Evolutionary conservation across 1,284 basidiomycete species (phyloP), one percentile per base, ranked within the genome.

Genomic region (Ganoderma leucocontextum): DNA sequence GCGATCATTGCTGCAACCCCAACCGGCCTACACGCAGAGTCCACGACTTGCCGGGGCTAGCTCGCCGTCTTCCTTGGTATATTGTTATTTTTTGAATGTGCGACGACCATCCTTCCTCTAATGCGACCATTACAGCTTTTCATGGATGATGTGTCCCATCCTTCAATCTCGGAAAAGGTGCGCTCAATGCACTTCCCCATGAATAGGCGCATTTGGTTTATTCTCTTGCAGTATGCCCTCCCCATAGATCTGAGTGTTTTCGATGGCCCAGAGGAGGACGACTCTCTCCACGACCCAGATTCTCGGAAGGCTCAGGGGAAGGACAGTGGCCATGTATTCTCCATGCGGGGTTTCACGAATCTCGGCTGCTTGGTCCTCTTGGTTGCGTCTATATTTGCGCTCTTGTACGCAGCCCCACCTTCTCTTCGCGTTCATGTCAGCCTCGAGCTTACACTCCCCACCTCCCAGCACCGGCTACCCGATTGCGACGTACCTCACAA

Each of bases 331-430:
- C 22, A 12, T 64, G 82, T 95, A 41, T 89, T 95, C 77, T 95
- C 94, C n/a, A 77, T 78, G 62, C 85, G 94, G 77, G 94, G 94
- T 25, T 69, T 94, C 13, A 80, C 84, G 58, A 95, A 96, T 79
- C 81, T 95, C 4, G 94, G 94, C 17, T 95, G 92, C 78, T 80
- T 96, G n/a, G 70, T 88, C 25, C 60, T 95, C 39, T 85, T 96
- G 4, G 80, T 84, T 41, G 59, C 85, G 2, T 87, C 86, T 9
- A 81, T 95, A 22, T 74, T 95, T 64, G 82, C 86, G n/a, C 85
- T 96, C 25, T 96, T 96, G 92, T 93, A 76, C 70, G 89, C 69
- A 2, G 29, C 29, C 29, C 29, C 29, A 29, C 60, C 80, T 25
- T 39, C 15, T 35, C 19, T 13, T 33, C 10, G 5, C 10, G 2